These are phyloP conservation scores for Termitomyces sp. DNA, from an alignment of 768 basidiomycete species.

Conservation along the genomic window DNA sequence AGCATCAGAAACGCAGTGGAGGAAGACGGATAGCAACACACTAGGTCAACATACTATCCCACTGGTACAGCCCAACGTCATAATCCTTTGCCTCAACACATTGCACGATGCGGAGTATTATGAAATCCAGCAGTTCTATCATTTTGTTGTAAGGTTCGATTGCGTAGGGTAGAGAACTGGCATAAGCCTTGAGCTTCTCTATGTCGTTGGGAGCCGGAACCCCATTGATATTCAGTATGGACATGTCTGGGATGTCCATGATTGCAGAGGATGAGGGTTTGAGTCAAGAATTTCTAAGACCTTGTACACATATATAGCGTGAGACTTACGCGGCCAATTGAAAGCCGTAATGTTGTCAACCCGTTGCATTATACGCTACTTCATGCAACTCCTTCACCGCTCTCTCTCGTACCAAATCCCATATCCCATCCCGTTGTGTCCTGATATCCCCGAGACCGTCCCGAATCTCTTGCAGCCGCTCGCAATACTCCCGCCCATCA, in stretches of 20 bases:
- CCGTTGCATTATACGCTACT: conserved; percentile 37
- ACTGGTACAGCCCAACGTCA: conserved; percentile 73
- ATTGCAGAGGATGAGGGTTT: conserved; percentile 3
- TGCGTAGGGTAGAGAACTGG: conserved; percentile 65
- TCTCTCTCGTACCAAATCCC: conserved; percentile 70
- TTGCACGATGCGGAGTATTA: conserved; percentile 63
- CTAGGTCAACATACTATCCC: conserved; percentile 75
- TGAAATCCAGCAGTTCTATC: conserved; percentile 70
- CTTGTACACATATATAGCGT: not conserved
- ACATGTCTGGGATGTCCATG: conserved; percentile 44
- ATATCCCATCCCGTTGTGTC: conserved; percentile 65
- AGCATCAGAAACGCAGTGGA: conserved; percentile 6
- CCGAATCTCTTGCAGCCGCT: conserved; percentile 77
- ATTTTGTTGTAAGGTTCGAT: conserved; percentile 74
- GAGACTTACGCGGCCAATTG: not conserved
- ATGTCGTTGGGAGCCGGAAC: conserved; percentile 32
- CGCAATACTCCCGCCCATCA: conserved; percentile 82
- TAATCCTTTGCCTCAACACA: conserved; percentile 77
- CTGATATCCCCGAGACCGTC: conserved; percentile 74
- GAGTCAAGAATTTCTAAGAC: conserved; percentile 5
- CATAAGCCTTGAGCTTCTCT: conserved; percentile 58
- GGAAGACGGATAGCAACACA: conserved; percentile 28
- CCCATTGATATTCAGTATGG: conserved; percentile 37
- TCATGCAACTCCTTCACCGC: conserved; percentile 75
- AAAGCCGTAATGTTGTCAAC: conserved; percentile 2